Evolutionary conservation across 139 green algal species (phyloP).

Genomic region (Chlorella sp.): DNA sequence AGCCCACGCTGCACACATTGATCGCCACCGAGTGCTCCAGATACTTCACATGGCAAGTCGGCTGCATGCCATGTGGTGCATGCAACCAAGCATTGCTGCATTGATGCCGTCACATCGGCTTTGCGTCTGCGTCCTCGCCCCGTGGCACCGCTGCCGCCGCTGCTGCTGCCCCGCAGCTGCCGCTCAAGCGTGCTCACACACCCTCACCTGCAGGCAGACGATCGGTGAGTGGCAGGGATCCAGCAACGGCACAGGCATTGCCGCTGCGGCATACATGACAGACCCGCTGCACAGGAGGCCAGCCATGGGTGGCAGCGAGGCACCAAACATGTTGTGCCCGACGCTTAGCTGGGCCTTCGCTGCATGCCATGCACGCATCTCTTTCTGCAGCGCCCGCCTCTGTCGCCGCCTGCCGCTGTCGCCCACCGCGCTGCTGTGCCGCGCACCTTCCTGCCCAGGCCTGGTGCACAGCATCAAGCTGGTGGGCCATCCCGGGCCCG

Average conservation of each 20-base stretch:
- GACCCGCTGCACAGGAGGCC: no score
- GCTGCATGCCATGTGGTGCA: not conserved
- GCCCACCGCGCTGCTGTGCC: no score
- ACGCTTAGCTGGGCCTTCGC: no score
- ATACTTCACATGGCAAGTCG: slow-evolving; percentile 74
- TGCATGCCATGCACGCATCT: not conserved
- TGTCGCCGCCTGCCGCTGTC: not conserved
- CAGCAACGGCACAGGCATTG: no score
- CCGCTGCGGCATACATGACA: no score
- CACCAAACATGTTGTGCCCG: no score
- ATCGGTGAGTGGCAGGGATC: slow-evolving; percentile 47
- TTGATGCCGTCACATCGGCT: not conserved
- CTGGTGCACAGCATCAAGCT: slow-evolving; percentile 51
- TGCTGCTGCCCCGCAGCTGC: no score
- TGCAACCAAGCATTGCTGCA: no score
- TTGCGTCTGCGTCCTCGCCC: no score
- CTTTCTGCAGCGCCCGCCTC: not conserved
- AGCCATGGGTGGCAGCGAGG: no score
- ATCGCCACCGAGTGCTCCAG: slow-evolving; percentile 56
- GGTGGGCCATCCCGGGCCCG: slow-evolving; percentile 64
- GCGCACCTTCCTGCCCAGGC: not conserved
- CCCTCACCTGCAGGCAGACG: slow-evolving; percentile 44
- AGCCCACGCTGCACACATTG: slow-evolving; percentile 29
- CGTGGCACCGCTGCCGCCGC: no score
- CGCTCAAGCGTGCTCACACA: no score